Percentiles rank a stretch among this genome's conserved stretches.
Evolutionary conservation across 164 flowering plant genomes (phyloP).

Genomic region (Kingdonia uniflora): DNA sequence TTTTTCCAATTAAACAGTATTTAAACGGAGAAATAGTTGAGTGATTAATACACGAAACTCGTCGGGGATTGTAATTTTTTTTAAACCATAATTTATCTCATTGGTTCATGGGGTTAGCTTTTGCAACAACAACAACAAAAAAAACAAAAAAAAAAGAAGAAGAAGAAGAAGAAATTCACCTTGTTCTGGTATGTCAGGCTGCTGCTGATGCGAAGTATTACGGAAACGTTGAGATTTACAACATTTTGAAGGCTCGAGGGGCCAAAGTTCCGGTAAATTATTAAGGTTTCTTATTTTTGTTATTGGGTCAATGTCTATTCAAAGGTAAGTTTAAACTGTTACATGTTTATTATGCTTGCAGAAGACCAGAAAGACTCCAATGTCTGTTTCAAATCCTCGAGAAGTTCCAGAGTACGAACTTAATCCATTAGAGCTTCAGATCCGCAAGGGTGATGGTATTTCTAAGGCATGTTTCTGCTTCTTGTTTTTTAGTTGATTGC

Average conservation of each 20-base stretch:
- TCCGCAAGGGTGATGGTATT: constrained; percentile 82
- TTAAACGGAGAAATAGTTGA: too few relatives aligned
- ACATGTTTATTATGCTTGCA: constrained; percentile 16
- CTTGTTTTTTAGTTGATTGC: not conserved
- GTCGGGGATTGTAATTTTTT: too few relatives aligned
- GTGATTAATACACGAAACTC: too few relatives aligned
- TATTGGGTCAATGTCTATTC: not conserved
- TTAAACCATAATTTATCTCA: too few relatives aligned
- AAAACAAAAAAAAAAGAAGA: too few relatives aligned
- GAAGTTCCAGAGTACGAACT: constrained; percentile 99
- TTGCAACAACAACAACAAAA: too few relatives aligned
- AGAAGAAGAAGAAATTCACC: not conserved
- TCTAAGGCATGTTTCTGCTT: constrained; percentile 45
- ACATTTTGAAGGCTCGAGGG: constrained; percentile 81
- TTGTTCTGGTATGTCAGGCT: constrained; percentile 42
- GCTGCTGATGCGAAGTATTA: constrained; percentile 96
- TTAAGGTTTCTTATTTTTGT: not conserved
- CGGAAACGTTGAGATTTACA: constrained; percentile 73
- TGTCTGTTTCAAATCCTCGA: constrained; percentile 80
- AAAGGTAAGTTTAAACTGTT: not conserved
- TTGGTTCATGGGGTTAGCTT: too few relatives aligned
- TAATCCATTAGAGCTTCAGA: constrained; percentile 82
- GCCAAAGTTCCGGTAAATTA: constrained; percentile 70
- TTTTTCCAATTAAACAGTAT: too few relatives aligned
- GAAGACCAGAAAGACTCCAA: constrained; percentile 90